These are phyloP conservation scores for Daldinia loculata DNA, from an alignment of 495 filamentous ascomycete species.

Conservation along the genomic window DNA sequence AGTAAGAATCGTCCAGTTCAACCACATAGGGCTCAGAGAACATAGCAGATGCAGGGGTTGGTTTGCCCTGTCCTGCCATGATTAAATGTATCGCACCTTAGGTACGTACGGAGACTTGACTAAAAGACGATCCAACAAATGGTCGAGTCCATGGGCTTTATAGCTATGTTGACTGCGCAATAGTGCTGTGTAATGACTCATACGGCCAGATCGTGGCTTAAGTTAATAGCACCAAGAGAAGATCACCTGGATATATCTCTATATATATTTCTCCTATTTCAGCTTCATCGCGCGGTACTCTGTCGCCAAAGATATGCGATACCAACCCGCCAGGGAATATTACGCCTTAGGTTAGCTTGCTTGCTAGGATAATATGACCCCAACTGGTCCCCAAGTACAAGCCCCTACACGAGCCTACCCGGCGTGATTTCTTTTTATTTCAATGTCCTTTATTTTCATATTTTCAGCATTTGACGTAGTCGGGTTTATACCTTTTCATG, in stretches of 20 bases:
- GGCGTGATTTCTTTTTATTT: too few relatives aligned
- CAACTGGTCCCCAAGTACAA: too few relatives aligned
- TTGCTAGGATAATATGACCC: too few relatives aligned
- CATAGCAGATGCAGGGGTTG: background rate
- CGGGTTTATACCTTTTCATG: conserved; percentile 1
- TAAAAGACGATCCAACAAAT: background rate
- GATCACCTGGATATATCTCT: background rate
- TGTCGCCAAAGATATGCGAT: too few relatives aligned
- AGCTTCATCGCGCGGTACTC: too few relatives aligned
- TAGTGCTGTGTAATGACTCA: background rate
- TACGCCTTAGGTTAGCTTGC: too few relatives aligned
- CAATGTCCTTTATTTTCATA: too few relatives aligned
- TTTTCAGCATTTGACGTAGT: background rate
- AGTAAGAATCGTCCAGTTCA: background rate
- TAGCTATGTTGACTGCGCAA: background rate
- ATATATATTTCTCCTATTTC: too few relatives aligned
- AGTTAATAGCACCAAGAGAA: background rate
- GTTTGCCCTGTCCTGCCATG: background rate
- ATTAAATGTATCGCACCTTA: background rate
- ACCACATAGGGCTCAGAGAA: background rate
- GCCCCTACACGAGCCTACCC: too few relatives aligned
- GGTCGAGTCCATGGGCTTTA: background rate
- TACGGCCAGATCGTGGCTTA: background rate
- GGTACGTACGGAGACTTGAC: background rate
- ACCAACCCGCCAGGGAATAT: too few relatives aligned